A percentile compares a stretch with the other conserved stretches of the same genome.
Conservation (phyloP, 2,329 filamentous ascomycete species). For the Penicillium nordicum region DNA sequence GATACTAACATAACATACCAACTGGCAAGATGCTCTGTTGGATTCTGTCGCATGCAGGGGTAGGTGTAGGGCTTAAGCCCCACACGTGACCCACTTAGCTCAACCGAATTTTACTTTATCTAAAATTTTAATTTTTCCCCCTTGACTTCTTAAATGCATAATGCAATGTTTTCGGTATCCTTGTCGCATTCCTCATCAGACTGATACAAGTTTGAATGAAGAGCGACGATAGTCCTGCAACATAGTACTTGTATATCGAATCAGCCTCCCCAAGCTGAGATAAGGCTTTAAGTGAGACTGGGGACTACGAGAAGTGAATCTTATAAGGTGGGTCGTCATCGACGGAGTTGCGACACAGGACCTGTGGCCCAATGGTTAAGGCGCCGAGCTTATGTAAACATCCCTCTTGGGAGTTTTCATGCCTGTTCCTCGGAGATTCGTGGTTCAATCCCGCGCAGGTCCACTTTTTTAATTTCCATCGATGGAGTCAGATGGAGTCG, state of each 20-base stretch:
- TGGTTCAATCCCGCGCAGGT: constrained; percentile 1
- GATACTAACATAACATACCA: not conserved
- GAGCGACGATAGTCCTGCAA: not conserved
- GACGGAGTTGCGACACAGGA: not conserved
- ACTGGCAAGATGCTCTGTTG: not conserved
- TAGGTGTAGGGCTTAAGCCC: not conserved
- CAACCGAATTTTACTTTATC: not conserved
- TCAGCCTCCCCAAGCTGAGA: not conserved
- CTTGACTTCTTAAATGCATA: not conserved
- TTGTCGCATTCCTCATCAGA: not conserved
- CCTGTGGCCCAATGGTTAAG: not conserved
- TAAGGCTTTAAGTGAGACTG: not conserved
- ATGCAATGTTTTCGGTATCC: not conserved
- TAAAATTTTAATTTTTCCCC: not conserved
- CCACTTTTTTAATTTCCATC: not conserved
- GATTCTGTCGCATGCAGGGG: not conserved
- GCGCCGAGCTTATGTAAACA: constrained; percentile 2
- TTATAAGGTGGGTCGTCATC: not conserved
- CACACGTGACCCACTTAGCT: not conserved
- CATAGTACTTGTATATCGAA: not conserved
- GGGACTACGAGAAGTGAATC: not conserved
- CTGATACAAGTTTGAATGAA: no score
- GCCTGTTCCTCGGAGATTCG: not conserved
- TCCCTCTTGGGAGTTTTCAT: not conserved
- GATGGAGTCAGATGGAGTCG: no score